Conservation (phyloP, 208 protist genomes). For the Sergeia podlipaevii region DNA sequence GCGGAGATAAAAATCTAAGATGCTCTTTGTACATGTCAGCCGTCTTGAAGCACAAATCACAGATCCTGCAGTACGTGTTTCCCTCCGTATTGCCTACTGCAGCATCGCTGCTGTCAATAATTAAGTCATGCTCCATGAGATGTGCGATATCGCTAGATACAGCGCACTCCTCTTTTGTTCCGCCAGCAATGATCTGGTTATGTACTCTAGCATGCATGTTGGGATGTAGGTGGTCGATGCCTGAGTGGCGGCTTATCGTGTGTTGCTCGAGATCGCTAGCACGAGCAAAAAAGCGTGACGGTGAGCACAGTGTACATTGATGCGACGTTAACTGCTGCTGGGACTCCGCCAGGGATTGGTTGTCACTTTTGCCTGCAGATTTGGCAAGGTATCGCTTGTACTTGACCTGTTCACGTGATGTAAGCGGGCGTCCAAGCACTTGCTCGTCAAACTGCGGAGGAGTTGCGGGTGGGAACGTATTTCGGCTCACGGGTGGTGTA, state of each 20-base stretch:
- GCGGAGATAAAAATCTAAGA: slow-evolving; percentile 26
- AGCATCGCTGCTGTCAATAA: not conserved
- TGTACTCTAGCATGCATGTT: slow-evolving; percentile 30
- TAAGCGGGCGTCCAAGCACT: slow-evolving; percentile 31
- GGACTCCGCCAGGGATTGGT: not conserved
- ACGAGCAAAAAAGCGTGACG: slow-evolving; percentile 18
- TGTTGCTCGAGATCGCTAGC: slow-evolving; percentile 23
- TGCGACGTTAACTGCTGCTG: not conserved
- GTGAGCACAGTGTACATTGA: slow-evolving; percentile 14
- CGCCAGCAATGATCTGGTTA: slow-evolving; percentile 9
- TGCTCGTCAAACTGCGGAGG: slow-evolving; percentile 32
- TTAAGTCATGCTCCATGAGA: not conserved
- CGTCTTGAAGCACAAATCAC: slow-evolving; percentile 24
- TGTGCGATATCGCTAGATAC: slow-evolving; percentile 2
- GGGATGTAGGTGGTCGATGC: slow-evolving; percentile 10
- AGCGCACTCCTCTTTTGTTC: not conserved
- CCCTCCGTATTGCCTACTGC: not conserved
- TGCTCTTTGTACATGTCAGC: slow-evolving; percentile 27
- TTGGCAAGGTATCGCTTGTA: slow-evolving; percentile 27
- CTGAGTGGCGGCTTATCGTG: slow-evolving; percentile 8
- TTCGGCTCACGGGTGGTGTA: not conserved
- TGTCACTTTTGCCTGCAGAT: slow-evolving; percentile 5
- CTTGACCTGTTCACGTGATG: slow-evolving; percentile 30
- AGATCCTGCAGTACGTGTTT: slow-evolving; percentile 19
- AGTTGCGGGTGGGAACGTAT: not conserved